Base-by-base conservation (phyloP, 768 basidiomycete species). In the Naganishia antarctica region DNA sequence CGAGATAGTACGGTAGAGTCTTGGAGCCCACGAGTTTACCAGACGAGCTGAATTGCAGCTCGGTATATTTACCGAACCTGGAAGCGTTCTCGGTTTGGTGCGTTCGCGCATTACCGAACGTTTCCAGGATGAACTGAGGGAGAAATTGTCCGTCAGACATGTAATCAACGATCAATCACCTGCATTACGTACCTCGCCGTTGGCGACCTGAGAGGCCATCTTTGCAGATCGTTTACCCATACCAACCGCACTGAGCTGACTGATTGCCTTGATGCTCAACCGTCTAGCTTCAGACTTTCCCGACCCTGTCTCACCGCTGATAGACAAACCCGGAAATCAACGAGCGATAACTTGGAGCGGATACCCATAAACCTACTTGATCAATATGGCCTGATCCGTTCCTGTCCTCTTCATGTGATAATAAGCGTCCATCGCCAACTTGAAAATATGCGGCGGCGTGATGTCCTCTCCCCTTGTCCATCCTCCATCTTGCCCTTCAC, bases 1-100 rank as follows among this genome's bases (percentile, higher is more conserved):
- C 91, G 58, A 99, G 83, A 78, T 94, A 94, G 79, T 99, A 97
- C 74, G 97, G 92, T 68, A 98, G 85, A 0, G 91, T 93, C 78
- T 98, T 98, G 74, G 91, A 81, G 67, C 96, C 96, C 48, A 82
- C 86, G 0, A 98, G 79, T 3, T 92, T 83, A 7, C 93, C 93
- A 23, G 89, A 87, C 34, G 97, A 92, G 59, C 84, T 89, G 80
- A 97, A 98, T 78, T 98, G 96, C 0, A 99, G 83, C 74, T 99
- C 96, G 47, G 92, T 96, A 77, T 99, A 99, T 76, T 94, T 92
- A 62, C 94, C 96, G 74, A 94, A 96, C 50, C 91, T 87, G 31
- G 96, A 97, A 15, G 94, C 93, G 72, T 96, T 96, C 49, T 90
- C 84, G 73, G 97, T 96, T 0, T 91, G 91, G 18, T 75, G 68